phyloP scores from a whole-genome alignment of 345 rosid species.

The Aethionema arabicum region DNA sequence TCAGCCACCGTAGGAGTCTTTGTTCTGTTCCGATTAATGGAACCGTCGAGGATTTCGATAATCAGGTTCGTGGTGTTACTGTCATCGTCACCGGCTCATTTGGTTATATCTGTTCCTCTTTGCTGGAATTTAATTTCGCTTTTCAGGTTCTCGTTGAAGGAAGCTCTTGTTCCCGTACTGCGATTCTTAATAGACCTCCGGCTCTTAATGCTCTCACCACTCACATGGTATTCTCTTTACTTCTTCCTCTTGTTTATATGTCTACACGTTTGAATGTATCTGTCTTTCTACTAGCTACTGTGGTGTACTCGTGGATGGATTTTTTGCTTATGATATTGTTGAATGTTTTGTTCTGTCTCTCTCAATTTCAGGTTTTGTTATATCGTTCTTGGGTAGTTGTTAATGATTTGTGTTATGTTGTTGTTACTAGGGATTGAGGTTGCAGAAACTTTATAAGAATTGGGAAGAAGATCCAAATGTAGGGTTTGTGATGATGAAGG shows the following conservation, averaged over 20 bases:
- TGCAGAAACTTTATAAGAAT: conserved; percentile 63
- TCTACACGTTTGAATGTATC: conserved; percentile 1
- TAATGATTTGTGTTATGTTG: not conserved
- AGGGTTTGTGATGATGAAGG: conserved; percentile 83
- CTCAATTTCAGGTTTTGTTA: not conserved
- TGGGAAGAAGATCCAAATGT: conserved; percentile 88
- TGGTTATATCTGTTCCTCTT: not conserved
- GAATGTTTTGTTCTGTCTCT: not conserved
- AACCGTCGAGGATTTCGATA: conserved; percentile 48
- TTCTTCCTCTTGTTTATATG: not conserved
- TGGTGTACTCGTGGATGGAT: not conserved
- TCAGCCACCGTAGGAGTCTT: conserved; percentile 33
- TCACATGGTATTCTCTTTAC: conserved; percentile 49
- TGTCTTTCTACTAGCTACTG: not conserved
- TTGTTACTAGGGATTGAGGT: conserved; percentile 48
- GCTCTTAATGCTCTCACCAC: conserved; percentile 81
- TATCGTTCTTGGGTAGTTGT: not conserved
- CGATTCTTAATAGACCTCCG: conserved; percentile 81
- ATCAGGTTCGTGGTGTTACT: conserved; percentile 42
- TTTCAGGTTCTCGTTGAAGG: conserved; percentile 75
- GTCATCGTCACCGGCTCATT: not conserved
- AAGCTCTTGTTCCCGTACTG: conserved; percentile 63
- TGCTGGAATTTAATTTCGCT: not conserved
- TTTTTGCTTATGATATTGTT: not conserved
- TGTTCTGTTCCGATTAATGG: conserved; percentile 44